A percentile compares a stretch with the other conserved stretches of the same genome.
Conservation (phyloP, 2,329 filamentous ascomycete species). For the Penicillium thymicola region DNA sequence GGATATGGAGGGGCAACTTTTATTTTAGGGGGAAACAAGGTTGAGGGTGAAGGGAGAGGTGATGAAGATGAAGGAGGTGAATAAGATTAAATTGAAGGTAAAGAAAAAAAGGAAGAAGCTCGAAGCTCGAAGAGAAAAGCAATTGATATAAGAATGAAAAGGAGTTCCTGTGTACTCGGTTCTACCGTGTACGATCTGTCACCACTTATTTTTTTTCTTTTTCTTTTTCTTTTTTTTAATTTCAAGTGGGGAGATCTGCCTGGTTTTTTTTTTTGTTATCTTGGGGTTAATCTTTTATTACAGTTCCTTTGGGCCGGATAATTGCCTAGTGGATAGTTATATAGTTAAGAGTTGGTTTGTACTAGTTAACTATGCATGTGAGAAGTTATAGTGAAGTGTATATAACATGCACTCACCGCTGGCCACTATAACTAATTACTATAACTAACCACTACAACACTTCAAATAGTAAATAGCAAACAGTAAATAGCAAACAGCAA, state of each 20-base stretch:
- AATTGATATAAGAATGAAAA: slow-evolving; percentile 13
- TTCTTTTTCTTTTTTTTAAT: background rate
- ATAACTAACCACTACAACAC: background rate
- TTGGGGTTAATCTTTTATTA: background rate
- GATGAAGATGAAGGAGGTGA: background rate
- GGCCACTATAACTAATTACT: background rate
- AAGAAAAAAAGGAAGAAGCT: slow-evolving; percentile 6
- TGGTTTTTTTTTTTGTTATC: background rate
- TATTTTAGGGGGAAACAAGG: background rate
- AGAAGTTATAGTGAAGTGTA: background rate
- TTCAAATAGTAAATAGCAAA: background rate
- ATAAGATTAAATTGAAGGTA: background rate
- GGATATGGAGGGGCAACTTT: slow-evolving; percentile 5
- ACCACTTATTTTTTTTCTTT: slow-evolving; percentile 16
- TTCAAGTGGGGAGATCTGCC: slow-evolving; percentile 1
- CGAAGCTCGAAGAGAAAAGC: slow-evolving; percentile 12
- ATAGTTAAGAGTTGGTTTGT: background rate
- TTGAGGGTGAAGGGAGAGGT: background rate
- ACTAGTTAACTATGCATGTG: too few species aligned
- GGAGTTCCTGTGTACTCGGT: slow-evolving; percentile 21
- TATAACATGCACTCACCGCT: background rate
- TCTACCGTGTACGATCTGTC: slow-evolving; percentile 30
- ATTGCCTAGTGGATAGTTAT: background rate
- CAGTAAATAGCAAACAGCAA: background rate
- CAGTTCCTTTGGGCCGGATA: slow-evolving; percentile 9